Evolutionary conservation across 768 basidiomycete genomes (phyloP).

Genomic region (Boletus vinaceobasis): DNA sequence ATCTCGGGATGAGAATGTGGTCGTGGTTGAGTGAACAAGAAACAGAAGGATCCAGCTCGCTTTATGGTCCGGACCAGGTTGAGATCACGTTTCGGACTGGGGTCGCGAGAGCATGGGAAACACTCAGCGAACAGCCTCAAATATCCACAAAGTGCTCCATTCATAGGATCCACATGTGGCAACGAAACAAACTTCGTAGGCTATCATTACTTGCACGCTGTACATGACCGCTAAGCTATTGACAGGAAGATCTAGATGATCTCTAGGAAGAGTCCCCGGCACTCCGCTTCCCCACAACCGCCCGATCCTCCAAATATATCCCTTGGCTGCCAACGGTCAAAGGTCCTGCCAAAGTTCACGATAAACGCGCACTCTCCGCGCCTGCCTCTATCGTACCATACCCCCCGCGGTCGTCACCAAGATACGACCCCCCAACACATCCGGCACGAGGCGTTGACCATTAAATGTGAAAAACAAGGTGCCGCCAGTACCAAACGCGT

Average conservation of each 20-base stretch:
- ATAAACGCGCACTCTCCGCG: conserved; percentile 38
- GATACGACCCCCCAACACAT: conserved; percentile 54
- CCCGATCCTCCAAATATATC: too few species aligned
- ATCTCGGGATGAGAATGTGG: neutral
- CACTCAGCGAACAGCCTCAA: neutral
- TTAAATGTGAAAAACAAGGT: conserved; percentile 59
- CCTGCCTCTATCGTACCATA: conserved; percentile 55
- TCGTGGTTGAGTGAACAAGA: neutral
- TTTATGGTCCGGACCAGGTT: neutral
- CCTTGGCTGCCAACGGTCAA: too few species aligned
- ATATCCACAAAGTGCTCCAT: neutral
- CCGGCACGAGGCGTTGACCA: conserved; percentile 47
- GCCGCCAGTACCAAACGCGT: conserved; percentile 10
- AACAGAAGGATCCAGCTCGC: neutral
- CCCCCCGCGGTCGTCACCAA: conserved; percentile 49
- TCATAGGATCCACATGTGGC: neutral
- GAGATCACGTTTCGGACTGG: conserved; percentile 5
- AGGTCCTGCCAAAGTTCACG: conserved; percentile 58
- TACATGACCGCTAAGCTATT: too few species aligned
- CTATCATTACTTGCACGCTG: too few species aligned
- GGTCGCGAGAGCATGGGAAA: neutral
- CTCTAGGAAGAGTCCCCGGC: too few species aligned
- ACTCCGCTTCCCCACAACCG: too few species aligned
- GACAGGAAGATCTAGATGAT: too few species aligned
- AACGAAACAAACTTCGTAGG: too few species aligned